Percentiles rank a stretch among this genome's conserved stretches.
These are phyloP conservation scores for Thermoascus crustaceus DNA, from an alignment of 2,329 filamentous ascomycete species.

Conservation along the genomic window DNA sequence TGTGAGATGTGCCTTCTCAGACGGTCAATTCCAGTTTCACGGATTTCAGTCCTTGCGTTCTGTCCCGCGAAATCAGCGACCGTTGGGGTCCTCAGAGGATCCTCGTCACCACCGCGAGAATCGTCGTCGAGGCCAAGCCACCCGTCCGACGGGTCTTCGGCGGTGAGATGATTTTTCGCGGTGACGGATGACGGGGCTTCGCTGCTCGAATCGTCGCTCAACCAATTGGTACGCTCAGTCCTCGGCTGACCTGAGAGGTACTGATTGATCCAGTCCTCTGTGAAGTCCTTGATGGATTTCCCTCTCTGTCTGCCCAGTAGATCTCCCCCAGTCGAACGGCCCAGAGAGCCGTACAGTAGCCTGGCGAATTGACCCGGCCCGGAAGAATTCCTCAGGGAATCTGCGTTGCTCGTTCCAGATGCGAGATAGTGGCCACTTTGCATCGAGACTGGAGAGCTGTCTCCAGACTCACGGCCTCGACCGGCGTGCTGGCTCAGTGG, in stretches of 20 bases:
- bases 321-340: constrained; percentile 18
- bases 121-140: constrained; percentile 37
- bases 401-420: constrained; percentile 18
- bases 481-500: constrained; percentile 41
- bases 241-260: constrained; percentile 65
- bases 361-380: constrained; percentile 16
- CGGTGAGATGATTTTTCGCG: constrained; percentile 32
- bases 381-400: constrained; percentile 22
- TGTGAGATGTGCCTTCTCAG: constrained; percentile 27
- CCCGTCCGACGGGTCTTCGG: constrained; percentile 34
- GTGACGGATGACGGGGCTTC: constrained; percentile 58
- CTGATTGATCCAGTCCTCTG: constrained; percentile 78
- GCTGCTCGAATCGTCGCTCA: constrained; percentile 69
- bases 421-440: constrained; percentile 15
- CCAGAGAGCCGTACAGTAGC: constrained; percentile 18
- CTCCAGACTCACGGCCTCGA: constrained; percentile 23
- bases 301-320: constrained; percentile 18
- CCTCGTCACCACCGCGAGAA: constrained; percentile 27
- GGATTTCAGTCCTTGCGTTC: constrained; percentile 12
- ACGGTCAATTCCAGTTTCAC: constrained; percentile 14
- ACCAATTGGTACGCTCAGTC: constrained; percentile 69
- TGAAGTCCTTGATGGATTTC: constrained; percentile 49
- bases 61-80: constrained; percentile 27
- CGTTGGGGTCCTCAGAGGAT: constrained; percentile 33
- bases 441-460: constrained; percentile 27